Evolutionary conservation across 305 asterid genomes (phyloP).

Genomic region (Stenogyne calaminthoides): DNA sequence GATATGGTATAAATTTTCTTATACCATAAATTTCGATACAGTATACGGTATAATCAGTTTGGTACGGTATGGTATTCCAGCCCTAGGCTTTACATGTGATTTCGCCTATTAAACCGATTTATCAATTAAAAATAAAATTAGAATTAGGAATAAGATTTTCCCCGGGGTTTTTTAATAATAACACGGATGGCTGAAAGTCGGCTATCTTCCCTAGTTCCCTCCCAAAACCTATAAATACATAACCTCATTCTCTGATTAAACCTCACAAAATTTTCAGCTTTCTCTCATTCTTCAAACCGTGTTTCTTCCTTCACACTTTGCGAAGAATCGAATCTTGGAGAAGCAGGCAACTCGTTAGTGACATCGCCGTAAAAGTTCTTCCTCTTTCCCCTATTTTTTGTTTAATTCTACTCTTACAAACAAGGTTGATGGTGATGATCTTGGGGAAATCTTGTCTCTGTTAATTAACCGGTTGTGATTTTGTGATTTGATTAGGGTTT

Average conservation of each 20-base stretch:
- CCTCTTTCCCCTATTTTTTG: not conserved
- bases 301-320: not conserved
- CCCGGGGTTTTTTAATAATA: no score
- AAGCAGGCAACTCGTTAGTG: no score
- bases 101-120: no score
- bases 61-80: no score
- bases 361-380: not conserved
- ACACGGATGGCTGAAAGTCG: no score
- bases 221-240: not conserved
- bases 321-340: not conserved
- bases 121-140: no score
- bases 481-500: not conserved
- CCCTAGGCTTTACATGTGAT: no score
- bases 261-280: not conserved
- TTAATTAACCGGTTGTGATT: not conserved
- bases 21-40: no score
- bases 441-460: not conserved
- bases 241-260: not conserved
- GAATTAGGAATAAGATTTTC: no score
- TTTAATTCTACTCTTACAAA: not conserved
- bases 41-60: no score
- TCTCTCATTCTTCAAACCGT: not conserved
- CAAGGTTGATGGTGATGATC: not conserved
- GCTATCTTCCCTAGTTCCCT: not conserved
- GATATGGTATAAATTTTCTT: no score